Percentiles rank a stretch among this genome's conserved stretches.
These are phyloP conservation scores for Yamadazyma sp. DNA, from an alignment of 1,139 yeast species.

Conservation along the genomic window DNA sequence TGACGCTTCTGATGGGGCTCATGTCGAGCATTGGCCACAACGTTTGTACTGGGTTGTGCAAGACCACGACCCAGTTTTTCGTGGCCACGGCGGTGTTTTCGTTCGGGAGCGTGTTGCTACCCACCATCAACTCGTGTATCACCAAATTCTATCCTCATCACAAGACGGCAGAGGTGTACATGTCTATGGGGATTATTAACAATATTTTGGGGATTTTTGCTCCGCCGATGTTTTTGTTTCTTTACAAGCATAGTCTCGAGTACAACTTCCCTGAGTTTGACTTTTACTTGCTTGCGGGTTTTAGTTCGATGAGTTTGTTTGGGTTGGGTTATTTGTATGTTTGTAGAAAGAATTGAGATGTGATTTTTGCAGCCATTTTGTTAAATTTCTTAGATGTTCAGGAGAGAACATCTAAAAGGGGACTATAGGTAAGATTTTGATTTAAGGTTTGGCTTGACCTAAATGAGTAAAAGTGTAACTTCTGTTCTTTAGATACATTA, in stretches of 20 bases:
- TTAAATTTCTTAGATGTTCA: too few species aligned
- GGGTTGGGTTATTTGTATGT: background rate
- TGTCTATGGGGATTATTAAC: conserved; percentile 7
- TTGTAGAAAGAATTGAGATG: background rate
- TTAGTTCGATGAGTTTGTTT: background rate
- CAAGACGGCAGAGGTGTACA: conserved; percentile 10
- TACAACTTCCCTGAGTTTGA: conserved; percentile 8
- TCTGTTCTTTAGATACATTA: too few species aligned
- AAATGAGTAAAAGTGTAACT: too few species aligned
- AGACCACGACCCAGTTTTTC: conserved; percentile 3
- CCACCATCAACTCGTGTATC: conserved; percentile 5
- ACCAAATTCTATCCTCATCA: conserved; percentile 12
- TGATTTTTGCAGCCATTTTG: too few species aligned
- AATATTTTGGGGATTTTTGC: conserved; percentile 19
- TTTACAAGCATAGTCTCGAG: conserved; percentile 20
- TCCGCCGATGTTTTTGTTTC: conserved; percentile 22
- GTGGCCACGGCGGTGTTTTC: background rate
- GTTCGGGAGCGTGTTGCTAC: conserved; percentile 2
- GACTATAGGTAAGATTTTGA: too few species aligned
- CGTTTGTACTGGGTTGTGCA: background rate
- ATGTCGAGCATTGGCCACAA: background rate
- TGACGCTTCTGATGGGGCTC: conserved; percentile 1
- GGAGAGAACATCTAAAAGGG: too few species aligned
- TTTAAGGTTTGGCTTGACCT: too few species aligned
- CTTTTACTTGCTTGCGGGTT: conserved; percentile 3